Conservation (phyloP, 2,329 filamentous ascomycete species). For the Diaporthe ilicicola region DNA sequence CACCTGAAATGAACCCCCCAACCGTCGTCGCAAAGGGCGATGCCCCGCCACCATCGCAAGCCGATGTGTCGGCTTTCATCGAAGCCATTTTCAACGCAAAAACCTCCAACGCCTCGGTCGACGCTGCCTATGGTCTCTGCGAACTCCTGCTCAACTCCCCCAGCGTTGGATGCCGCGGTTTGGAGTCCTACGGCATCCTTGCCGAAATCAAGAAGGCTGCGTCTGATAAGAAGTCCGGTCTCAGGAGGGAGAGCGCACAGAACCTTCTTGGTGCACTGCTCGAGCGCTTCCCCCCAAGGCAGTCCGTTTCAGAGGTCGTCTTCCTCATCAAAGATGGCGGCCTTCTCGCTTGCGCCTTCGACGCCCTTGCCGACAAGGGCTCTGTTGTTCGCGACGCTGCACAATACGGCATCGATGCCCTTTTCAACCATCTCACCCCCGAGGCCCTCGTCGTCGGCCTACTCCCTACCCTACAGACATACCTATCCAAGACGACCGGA, state of each 20-base stretch:
- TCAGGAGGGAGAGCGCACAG: constrained; percentile 88
- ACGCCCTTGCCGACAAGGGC: constrained; percentile 90
- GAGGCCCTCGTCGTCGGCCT: constrained; percentile 87
- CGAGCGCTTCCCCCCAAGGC: constrained; percentile 82
- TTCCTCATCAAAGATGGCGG: constrained; percentile 84
- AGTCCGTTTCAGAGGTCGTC: constrained; percentile 81
- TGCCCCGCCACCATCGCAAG: constrained; percentile 65
- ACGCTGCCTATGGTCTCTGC: constrained; percentile 69
- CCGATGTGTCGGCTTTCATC: constrained; percentile 72
- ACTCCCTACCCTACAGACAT: constrained; percentile 77
- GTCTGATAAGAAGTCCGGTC: constrained; percentile 90
- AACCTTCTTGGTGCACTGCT: constrained; percentile 94
- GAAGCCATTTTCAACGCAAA: constrained; percentile 74
- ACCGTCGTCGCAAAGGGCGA: constrained; percentile 37
- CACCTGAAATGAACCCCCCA: constrained; percentile 37
- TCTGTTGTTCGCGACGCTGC: constrained; percentile 88
- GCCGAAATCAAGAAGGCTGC: constrained; percentile 76
- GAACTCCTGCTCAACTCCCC: constrained; percentile 61
- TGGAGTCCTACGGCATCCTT: constrained; percentile 62
- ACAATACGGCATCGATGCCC: constrained; percentile 90
- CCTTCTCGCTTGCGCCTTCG: constrained; percentile 77
- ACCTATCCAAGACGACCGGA: constrained; percentile 83
- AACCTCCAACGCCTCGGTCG: constrained; percentile 74
- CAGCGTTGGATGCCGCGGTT: constrained; percentile 59
- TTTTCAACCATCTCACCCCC: constrained; percentile 80